Conservation (phyloP, 1,284 basidiomycete genomes). For the Ganoderma leucocontextum region DNA sequence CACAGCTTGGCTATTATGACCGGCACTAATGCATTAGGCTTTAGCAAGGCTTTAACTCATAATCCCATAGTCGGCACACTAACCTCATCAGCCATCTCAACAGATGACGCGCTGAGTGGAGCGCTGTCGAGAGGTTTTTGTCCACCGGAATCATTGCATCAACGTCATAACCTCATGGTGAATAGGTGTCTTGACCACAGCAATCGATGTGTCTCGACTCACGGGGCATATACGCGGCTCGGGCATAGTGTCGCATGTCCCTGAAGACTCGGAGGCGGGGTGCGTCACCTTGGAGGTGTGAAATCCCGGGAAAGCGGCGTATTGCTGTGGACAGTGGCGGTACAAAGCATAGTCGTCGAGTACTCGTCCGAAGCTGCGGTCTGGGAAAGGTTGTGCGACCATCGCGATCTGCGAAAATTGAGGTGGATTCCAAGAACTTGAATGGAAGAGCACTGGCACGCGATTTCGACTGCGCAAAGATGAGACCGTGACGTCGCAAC, state of each 20-base stretch:
- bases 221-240: neutral
- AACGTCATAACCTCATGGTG: neutral
- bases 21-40: neutral
- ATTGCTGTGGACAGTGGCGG: neutral
- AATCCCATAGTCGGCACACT: neutral
- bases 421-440: neutral
- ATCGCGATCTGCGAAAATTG: neutral
- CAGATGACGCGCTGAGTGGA: neutral
- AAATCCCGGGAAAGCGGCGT: neutral
- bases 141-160: neutral
- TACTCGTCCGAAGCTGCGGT: neutral
- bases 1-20: neutral
- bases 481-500: neutral
- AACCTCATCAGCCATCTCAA: neutral
- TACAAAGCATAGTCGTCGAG: neutral
- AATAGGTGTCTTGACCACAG: neutral
- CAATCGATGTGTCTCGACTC: neutral
- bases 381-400: neutral
- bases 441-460: neutral
- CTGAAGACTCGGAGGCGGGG: neutral
- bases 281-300: neutral
- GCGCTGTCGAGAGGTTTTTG: neutral
- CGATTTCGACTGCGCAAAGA: constrained; percentile 1
- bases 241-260: too few species aligned
- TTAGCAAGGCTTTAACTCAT: neutral